Conservation (phyloP, 139 green algal genomes). For the Asterochloris erici region DNA sequence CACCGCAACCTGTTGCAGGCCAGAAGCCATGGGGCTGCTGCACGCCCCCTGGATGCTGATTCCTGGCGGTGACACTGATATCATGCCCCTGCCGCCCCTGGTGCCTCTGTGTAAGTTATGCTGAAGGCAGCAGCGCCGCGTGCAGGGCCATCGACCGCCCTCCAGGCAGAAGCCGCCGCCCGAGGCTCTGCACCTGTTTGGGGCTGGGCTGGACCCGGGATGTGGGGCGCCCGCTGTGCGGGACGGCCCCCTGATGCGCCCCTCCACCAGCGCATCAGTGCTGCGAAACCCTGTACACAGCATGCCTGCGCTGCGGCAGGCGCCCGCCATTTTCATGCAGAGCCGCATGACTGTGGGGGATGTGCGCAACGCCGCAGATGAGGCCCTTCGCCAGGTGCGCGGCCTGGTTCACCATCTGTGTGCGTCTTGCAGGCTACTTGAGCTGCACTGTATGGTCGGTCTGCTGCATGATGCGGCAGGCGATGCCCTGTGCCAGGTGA, state of each 20-base stretch:
- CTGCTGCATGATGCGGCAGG: not conserved
- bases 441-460: not conserved
- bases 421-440: not conserved
- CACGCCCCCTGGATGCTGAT: not conserved
- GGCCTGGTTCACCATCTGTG: too few relatives aligned
- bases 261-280: slow-evolving; percentile 11
- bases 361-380: too few relatives aligned
- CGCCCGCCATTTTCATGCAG: too few relatives aligned
- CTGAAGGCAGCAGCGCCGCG: not conserved
- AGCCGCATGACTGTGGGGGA: too few relatives aligned
- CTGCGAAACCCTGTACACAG: not conserved
- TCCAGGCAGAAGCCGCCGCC: slow-evolving; percentile 11
- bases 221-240: not conserved
- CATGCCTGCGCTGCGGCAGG: too few relatives aligned
- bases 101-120: not conserved
- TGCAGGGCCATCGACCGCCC: slow-evolving; percentile 17
- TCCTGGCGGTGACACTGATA: not conserved
- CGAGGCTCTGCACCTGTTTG: slow-evolving; percentile 16
- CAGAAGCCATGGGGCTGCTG: too few relatives aligned
- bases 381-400: too few relatives aligned
- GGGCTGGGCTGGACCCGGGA: not conserved
- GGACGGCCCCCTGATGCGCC: not conserved
- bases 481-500: too few relatives aligned
- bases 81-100: not conserved
- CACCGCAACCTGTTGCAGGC: not conserved